These are phyloP conservation scores for Coprinellus micaceus DNA, from an alignment of 768 basidiomycete genomes.

Conservation along the genomic window DNA sequence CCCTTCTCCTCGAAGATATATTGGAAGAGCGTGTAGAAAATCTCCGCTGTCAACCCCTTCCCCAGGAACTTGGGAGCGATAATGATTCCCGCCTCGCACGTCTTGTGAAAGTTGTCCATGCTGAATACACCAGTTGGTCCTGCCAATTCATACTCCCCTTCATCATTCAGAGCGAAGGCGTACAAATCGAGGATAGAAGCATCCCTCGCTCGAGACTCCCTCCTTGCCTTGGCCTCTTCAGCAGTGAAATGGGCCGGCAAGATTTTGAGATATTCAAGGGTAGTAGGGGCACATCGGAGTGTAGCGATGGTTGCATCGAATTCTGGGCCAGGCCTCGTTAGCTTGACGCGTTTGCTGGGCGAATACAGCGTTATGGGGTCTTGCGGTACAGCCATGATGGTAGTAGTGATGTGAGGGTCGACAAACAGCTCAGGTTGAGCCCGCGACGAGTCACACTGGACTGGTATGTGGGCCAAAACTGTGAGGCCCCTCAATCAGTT, in stretches of 20 bases:
- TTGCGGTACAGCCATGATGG: not conserved
- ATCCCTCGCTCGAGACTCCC: slow-evolving; percentile 34
- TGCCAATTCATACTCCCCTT: slow-evolving; percentile 27
- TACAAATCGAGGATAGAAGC: slow-evolving; percentile 33
- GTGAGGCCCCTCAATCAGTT: too few relatives aligned
- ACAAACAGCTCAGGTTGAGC: too few relatives aligned
- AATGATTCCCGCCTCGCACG: slow-evolving; percentile 42
- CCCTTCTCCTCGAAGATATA: slow-evolving; percentile 40
- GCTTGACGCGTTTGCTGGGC: slow-evolving; percentile 30
- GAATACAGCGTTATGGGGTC: slow-evolving; percentile 28
- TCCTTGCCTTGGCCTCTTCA: slow-evolving; percentile 31
- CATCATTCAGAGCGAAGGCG: slow-evolving; percentile 26
- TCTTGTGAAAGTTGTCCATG: slow-evolving; percentile 30
- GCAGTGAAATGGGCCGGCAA: slow-evolving; percentile 32
- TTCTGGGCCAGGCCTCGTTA: slow-evolving; percentile 29
- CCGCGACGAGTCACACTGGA: too few relatives aligned
- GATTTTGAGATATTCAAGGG: slow-evolving; percentile 35
- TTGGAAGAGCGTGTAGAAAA: slow-evolving; percentile 36
- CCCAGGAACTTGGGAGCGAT: slow-evolving; percentile 34
- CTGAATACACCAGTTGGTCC: slow-evolving; percentile 38
- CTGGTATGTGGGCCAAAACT: too few relatives aligned
- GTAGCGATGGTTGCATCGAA: slow-evolving; percentile 34
- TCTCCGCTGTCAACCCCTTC: slow-evolving; percentile 40
- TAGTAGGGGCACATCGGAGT: slow-evolving; percentile 37
- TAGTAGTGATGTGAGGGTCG: too few relatives aligned